Base-by-base conservation (phyloP, 1,284 basidiomycete genomes). In the Ceratobasidium sp. region DNA sequence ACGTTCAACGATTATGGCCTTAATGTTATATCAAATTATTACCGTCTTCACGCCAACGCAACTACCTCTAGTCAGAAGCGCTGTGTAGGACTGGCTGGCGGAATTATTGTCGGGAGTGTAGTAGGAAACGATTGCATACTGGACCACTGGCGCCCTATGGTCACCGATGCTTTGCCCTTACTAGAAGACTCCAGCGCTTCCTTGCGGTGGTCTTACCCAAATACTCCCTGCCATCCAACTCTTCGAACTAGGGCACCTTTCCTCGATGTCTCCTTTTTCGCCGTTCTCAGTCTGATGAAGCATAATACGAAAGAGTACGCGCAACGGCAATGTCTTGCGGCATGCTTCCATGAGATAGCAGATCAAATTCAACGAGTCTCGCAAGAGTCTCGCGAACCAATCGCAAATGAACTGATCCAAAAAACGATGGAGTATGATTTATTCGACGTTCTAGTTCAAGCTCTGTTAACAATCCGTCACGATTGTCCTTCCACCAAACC, bases 331-430 rank as follows among this genome's bases (percentile, higher is more conserved):
- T n/a, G 53, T 55, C 53, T 55, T 20, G 18, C 23, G 18, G 10
- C 18, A 55, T 55, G 53, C 53, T 55, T 55, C 53, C 53, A 55
- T 20, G 53, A 55, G 4, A 55, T 55, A n/a, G 53, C 53, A n/a
- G 53, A 55, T 55, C 53, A 55, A 20, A 6, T 55, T 6, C 18
- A 55, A 7, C 18, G 4, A 7, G 18, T 55, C 20, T 55, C 53
- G 18, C 53, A 23, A 6, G 18, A 23, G 20, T 10, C 23, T 6
- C 18, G 23, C 18, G 53, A 55, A 20, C 53, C 53, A 20, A 20
- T 55, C 53, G 53, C 23, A 6, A 55, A 55, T 23, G 53, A 55
- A 20, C 20, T 55, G 53, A 13, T 55, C 6, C 10, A 55, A 55
- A 55, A n/a, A 23, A 6, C 23, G 18, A 20, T 55, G 6, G 53